Evolutionary conservation across 176 grass and related monocot genomes (phyloP).

Genomic region (Bothriochloa decipiens): DNA sequence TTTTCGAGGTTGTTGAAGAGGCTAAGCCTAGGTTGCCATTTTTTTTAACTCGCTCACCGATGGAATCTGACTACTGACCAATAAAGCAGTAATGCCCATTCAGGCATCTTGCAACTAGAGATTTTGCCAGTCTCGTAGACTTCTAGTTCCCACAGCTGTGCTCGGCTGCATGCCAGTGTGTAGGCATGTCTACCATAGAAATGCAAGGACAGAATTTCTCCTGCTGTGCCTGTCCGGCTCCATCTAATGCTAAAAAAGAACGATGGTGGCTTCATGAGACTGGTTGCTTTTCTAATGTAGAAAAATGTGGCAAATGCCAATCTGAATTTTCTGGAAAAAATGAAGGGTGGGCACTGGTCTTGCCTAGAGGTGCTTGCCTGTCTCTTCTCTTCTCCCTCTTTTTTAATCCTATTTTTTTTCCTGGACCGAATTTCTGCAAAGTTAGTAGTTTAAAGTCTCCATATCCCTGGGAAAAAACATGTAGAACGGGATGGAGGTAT

Average conservation of each 20-base stretch:
- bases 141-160: constrained; percentile 46
- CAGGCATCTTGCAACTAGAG: constrained; percentile 6
- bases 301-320: constrained; percentile 37
- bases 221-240: constrained; percentile 21
- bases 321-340: constrained; percentile 33
- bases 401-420: constrained; percentile 15
- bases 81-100: constrained; percentile 31
- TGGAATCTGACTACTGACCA: not conserved
- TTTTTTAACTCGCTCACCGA: not conserved
- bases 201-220: constrained; percentile 40
- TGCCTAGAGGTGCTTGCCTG: constrained; percentile 33
- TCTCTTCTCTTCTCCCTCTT: constrained; percentile 27
- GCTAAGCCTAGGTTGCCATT: not conserved
- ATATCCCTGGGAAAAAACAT: not conserved
- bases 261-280: constrained; percentile 32
- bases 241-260: constrained; percentile 30
- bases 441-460: constrained; percentile 27
- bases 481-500: not conserved
- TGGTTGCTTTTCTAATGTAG: constrained; percentile 45
- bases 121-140: constrained; percentile 13
- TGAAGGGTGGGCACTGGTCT: constrained; percentile 20
- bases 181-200: constrained; percentile 25
- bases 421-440: constrained; percentile 21
- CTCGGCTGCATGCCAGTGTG: constrained; percentile 23
- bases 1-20: not conserved